Evolutionary conservation across 2,329 filamentous ascomycete genomes (phyloP), one percentile per base, ranked within the genome.

Genomic region (Alternaria infectoria): DNA sequence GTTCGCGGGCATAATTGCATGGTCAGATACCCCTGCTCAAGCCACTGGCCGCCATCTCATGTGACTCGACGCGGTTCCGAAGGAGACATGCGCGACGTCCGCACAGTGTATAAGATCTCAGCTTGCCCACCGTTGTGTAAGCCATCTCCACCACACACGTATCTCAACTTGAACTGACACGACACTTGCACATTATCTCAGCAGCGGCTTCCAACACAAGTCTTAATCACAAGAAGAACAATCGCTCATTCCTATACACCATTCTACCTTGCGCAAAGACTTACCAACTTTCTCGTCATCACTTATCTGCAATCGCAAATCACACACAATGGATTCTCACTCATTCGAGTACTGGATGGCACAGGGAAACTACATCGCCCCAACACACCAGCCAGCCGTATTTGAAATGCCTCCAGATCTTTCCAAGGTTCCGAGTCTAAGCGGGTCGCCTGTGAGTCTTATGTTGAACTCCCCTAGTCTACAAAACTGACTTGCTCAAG

Each of bases 381-480:
- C 76, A 9, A 65, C 75, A 23, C 74, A 80, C 40, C 75, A 77
- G 52, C 71, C 72, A 9, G 67, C 68, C 17, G 64, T 79, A 49
- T 80, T 77, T 43, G 75, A 80, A 36, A 60, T 78, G 45, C 71
- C 76, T 8, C 74, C 75, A 8, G 77, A 79, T 57, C 69, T 79
- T 7, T 71, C 77, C 19, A 79, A 78, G 67, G 75, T 79, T 21
- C 75, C 79, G 4, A 81, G 79, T 61, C 69, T 81, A 32, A 80
- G 74, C 57, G 77, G 74, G 32, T 81, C 79, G 49, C 79, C 79
- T 13, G 79, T 81, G 69, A 69, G 77, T 72, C 32, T 23, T 21
- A 25, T 10, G 13, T 28, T 25, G 15, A 11, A 11, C 23, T 21
- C 15, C 32, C 40, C n/a, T 15, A 15, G 21, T 54, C 15, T 28